These are phyloP conservation scores for Neurospora tetraspora DNA, from an alignment of 495 filamentous ascomycete genomes.

Conservation along the genomic window DNA sequence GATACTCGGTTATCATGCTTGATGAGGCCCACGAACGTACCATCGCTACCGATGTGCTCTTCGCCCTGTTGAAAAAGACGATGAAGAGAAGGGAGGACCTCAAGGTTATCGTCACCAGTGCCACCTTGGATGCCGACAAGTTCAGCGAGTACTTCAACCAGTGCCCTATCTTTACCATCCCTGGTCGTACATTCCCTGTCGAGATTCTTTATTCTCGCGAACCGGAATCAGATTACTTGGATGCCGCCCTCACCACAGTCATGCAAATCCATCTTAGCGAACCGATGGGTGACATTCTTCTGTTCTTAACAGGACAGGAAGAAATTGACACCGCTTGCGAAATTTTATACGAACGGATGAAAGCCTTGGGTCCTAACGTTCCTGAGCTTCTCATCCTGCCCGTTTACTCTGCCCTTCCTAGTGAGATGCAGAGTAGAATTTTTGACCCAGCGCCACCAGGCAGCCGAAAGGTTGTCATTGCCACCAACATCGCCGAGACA, in stretches of 20 bases:
- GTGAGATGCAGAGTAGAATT: slow-evolving; percentile 87
- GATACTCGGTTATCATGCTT: slow-evolving; percentile 94
- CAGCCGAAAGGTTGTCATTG: slow-evolving; percentile 89
- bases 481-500: slow-evolving; percentile 97
- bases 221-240: slow-evolving; percentile 92
- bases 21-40: slow-evolving; percentile 98
- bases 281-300: slow-evolving; percentile 79
- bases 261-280: slow-evolving; percentile 98
- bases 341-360: slow-evolving; percentile 92
- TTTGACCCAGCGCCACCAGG: slow-evolving; percentile 90
- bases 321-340: slow-evolving; percentile 96
- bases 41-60: slow-evolving; percentile 91
- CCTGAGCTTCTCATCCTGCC: slow-evolving; percentile 89
- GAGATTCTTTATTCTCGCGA: slow-evolving; percentile 91
- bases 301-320: slow-evolving; percentile 95
- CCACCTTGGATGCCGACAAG: slow-evolving; percentile 94
- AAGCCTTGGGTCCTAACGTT: slow-evolving; percentile 79
- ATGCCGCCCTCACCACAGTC: slow-evolving; percentile 88
- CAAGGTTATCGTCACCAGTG: slow-evolving; percentile 90
- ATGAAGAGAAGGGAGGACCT: slow-evolving; percentile 77
- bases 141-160: slow-evolving; percentile 93
- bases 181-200: slow-evolving; percentile 88
- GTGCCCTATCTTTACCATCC: slow-evolving; percentile 92
- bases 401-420: slow-evolving; percentile 86
- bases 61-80: slow-evolving; percentile 90